Percentiles rank a stretch among this genome's conserved stretches.
These are phyloP conservation scores for Endocladia muricata DNA, from an alignment of 31 red algal genomes.

Conservation along the genomic window DNA sequence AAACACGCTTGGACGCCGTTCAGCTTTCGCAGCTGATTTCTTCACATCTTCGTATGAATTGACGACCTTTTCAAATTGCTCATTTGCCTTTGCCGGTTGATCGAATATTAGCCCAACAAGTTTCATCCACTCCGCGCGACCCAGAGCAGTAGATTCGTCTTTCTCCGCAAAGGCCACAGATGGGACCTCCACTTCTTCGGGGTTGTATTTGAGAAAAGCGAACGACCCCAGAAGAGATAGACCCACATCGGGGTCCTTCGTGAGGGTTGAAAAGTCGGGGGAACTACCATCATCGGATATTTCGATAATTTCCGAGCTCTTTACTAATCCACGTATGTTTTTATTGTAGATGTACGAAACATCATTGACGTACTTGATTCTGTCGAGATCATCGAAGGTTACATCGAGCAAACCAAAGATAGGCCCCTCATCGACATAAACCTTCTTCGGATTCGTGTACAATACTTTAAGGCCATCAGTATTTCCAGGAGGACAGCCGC, in stretches of 20 bases:
- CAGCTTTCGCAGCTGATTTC: neutral
- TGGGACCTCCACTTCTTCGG: neutral
- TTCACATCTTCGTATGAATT: conserved; percentile 30
- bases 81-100: conserved; percentile 8
- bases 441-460: conserved; percentile 7
- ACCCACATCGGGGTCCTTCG: neutral
- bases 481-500: conserved; percentile 24
- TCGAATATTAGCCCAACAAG: conserved; percentile 47
- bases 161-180: conserved; percentile 7
- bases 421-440: conserved; percentile 18
- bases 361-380: conserved; percentile 4
- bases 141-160: conserved; percentile 24
- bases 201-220: neutral
- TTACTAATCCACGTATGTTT: neutral
- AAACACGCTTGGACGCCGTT: conserved; percentile 44
- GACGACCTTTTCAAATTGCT: conserved; percentile 13
- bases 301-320: neutral
- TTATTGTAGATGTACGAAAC: neutral
- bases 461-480: conserved; percentile 1
- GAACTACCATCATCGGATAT: neutral
- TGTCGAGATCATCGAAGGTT: neutral
- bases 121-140: conserved; percentile 59
- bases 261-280: neutral
- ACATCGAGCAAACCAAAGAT: neutral
- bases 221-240: conserved; percentile 7